phyloP scores from a whole-genome alignment of 768 basidiomycete species.

The Dioszegia crocea region DNA sequence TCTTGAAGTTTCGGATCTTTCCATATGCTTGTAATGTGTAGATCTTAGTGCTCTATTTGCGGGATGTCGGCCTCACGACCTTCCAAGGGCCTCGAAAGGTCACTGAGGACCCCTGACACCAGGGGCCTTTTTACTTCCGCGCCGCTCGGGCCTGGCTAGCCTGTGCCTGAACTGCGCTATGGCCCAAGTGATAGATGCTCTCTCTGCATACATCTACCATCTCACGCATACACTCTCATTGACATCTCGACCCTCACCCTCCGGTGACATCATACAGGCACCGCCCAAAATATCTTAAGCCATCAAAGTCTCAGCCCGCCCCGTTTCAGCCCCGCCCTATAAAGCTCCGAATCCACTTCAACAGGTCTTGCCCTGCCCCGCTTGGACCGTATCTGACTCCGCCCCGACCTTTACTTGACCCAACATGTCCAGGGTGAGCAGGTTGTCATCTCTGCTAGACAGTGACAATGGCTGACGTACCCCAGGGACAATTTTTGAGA shows the following conservation, averaged over 20 bases:
- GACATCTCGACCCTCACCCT: too few species aligned
- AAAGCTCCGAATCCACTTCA: background rate
- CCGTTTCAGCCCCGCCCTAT: background rate
- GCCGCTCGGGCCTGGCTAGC: background rate
- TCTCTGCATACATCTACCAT: background rate
- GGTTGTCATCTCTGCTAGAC: too few species aligned
- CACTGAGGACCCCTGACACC: too few species aligned
- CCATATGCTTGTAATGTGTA: too few species aligned
- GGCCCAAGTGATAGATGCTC: background rate
- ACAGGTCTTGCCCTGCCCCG: background rate
- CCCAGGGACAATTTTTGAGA: slow-evolving; percentile 59
- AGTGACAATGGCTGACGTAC: background rate
- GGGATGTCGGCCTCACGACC: too few species aligned
- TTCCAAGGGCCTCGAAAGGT: too few species aligned
- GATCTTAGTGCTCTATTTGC: too few species aligned
- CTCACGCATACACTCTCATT: background rate
- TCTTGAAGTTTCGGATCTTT: too few species aligned
- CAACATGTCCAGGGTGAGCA: slow-evolving; percentile 26
- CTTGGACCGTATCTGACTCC: background rate
- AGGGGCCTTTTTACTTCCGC: too few species aligned
- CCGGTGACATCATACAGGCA: background rate
- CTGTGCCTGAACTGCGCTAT: background rate
- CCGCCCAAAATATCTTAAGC: too few species aligned
- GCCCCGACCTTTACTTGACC: too few species aligned
- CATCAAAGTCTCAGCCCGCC: too few species aligned